These are phyloP conservation scores for Fusarium sp. DNA, from an alignment of 2,329 filamentous ascomycete species.

Conservation along the genomic window DNA sequence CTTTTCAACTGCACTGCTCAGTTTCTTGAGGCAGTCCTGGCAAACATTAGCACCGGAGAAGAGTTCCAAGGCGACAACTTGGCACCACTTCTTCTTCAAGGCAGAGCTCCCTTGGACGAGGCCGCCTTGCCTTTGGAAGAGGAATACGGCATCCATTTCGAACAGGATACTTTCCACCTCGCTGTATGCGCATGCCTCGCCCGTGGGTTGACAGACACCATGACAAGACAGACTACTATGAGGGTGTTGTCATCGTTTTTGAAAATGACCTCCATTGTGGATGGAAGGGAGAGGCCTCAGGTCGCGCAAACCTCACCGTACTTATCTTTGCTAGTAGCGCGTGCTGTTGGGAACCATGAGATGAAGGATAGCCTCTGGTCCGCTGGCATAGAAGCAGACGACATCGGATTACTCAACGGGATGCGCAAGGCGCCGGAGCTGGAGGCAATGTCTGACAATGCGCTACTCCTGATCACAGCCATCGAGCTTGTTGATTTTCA, in stretches of 20 bases:
- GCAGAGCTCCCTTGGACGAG: slow-evolving; percentile 69
- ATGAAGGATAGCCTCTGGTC: slow-evolving; percentile 72
- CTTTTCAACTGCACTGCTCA: slow-evolving; percentile 74
- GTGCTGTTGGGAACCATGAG: slow-evolving; percentile 67
- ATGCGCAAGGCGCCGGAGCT: slow-evolving; percentile 48
- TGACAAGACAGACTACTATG: slow-evolving; percentile 68
- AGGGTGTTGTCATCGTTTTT: slow-evolving; percentile 72
- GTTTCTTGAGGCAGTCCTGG: slow-evolving; percentile 72
- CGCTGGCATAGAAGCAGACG: slow-evolving; percentile 61
- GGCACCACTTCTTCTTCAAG: slow-evolving; percentile 69
- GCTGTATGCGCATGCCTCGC: slow-evolving; percentile 73
- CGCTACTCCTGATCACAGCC: slow-evolving; percentile 70
- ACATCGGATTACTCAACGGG: slow-evolving; percentile 44
- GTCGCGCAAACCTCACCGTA: slow-evolving; percentile 63
- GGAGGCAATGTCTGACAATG: slow-evolving; percentile 66
- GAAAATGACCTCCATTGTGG: slow-evolving; percentile 47
- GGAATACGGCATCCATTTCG: slow-evolving; percentile 74
- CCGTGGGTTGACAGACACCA: slow-evolving; percentile 71
- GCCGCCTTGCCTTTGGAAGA: slow-evolving; percentile 71
- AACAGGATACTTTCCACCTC: slow-evolving; percentile 72
- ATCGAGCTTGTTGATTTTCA: slow-evolving; percentile 75
- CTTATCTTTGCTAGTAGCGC: slow-evolving; percentile 67
- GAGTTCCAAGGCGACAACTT: slow-evolving; percentile 70
- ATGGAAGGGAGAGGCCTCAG: slow-evolving; percentile 22
- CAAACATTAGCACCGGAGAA: slow-evolving; percentile 70